A percentile compares a stretch with the other conserved stretches of the same genome.
Evolutionary conservation across 2,329 filamentous ascomycete genomes (phyloP).

Genomic region (Whalleya microplaca): DNA sequence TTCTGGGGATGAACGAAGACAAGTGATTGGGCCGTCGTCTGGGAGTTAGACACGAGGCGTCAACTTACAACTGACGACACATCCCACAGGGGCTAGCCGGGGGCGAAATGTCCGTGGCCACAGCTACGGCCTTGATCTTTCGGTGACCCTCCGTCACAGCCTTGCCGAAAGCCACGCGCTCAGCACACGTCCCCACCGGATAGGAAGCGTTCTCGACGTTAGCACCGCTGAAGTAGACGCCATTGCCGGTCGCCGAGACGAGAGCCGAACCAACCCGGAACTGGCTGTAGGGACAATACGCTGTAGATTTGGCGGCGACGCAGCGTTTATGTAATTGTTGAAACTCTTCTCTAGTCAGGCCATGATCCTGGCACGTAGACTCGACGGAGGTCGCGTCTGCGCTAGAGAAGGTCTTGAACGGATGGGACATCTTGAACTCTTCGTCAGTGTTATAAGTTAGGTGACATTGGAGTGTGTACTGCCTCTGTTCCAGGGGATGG

Average conservation of each 20-base stretch:
- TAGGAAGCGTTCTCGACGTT: slow-evolving; percentile 95
- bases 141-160: slow-evolving; percentile 67
- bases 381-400: slow-evolving; percentile 33
- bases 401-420: slow-evolving; percentile 29
- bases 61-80: slow-evolving; percentile 85
- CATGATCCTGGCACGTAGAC: slow-evolving; percentile 43
- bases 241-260: slow-evolving; percentile 59
- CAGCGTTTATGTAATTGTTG: slow-evolving; percentile 63
- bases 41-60: too few species aligned
- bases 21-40: too few species aligned
- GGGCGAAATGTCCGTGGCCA: slow-evolving; percentile 76
- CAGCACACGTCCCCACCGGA: slow-evolving; percentile 93
- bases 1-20: background rate
- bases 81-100: slow-evolving; percentile 86
- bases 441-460: background rate
- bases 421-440: slow-evolving; percentile 14
- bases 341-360: slow-evolving; percentile 67
- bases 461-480: background rate
- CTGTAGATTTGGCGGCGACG: slow-evolving; percentile 72
- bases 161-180: slow-evolving; percentile 84
- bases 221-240: slow-evolving; percentile 68
- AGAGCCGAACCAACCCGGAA: slow-evolving; percentile 89
- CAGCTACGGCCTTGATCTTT: slow-evolving; percentile 77
- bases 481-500: background rate
- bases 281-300: slow-evolving; percentile 91